These are phyloP conservation scores for Mollisia scopiformis DNA, from an alignment of 2,329 filamentous ascomycete species.

Conservation along the genomic window DNA sequence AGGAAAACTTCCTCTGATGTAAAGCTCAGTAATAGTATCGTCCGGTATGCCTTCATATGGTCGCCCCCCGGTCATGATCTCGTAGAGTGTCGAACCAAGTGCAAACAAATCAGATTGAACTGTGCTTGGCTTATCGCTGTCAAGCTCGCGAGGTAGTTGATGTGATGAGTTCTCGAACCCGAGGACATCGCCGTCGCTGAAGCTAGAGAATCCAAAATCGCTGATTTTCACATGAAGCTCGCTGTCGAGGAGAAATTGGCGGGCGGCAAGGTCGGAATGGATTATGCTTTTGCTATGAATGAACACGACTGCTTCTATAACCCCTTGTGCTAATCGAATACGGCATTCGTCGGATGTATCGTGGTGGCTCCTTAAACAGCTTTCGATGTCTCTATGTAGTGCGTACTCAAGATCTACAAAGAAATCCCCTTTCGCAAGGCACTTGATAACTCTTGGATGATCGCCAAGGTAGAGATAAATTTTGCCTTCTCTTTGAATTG, in stretches of 20 bases:
- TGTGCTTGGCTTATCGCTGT: constrained; percentile 16
- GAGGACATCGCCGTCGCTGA: constrained; percentile 17
- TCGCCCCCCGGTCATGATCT: constrained; percentile 38
- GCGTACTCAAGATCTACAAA: constrained; percentile 13
- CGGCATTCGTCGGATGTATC: constrained; percentile 15
- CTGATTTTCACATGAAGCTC: constrained; percentile 7
- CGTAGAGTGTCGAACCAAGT: constrained; percentile 24
- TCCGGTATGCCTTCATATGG: constrained; percentile 17
- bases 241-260: constrained; percentile 17
- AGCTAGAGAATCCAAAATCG: constrained; percentile 16
- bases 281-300: constrained; percentile 18
- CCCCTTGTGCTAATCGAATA: constrained; percentile 10
- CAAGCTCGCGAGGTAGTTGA: constrained; percentile 18
- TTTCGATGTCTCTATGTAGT: constrained; percentile 18
- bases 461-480: constrained; percentile 11
- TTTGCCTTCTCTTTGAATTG: constrained; percentile 20
- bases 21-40: constrained; percentile 13
- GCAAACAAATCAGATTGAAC: constrained; percentile 24
- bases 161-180: constrained; percentile 20
- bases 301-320: constrained; percentile 19
- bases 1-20: constrained; percentile 12
- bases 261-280: constrained; percentile 20
- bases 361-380: constrained; percentile 18
- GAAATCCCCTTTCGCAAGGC: constrained; percentile 9
- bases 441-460: constrained; percentile 15